Evolutionary conservation across 1,284 basidiomycete species (phyloP).

Genomic region (Moesziomyces sp.): DNA sequence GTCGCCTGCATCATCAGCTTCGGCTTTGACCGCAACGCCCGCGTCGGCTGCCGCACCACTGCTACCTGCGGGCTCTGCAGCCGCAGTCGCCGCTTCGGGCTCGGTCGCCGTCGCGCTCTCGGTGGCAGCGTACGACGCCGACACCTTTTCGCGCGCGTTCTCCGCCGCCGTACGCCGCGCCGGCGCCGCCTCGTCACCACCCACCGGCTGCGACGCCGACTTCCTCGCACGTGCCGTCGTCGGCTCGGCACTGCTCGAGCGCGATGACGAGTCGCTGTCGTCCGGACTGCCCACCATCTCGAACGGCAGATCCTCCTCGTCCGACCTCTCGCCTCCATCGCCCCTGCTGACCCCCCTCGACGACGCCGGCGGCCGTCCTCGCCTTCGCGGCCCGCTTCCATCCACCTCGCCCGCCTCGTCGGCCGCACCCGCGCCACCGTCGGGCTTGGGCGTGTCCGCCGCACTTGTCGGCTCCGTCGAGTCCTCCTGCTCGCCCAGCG

Average conservation of each 20-base stretch:
- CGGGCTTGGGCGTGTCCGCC: conserved; percentile 47
- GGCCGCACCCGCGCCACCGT: conserved; percentile 9
- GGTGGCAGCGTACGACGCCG: conserved; percentile 25
- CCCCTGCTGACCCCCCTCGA: conserved; percentile 17
- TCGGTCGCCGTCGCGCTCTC: conserved; percentile 21
- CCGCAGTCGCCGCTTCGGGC: conserved; percentile 67
- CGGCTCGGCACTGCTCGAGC: conserved; percentile 45
- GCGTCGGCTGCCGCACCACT: conserved; percentile 1
- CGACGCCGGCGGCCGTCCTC: conserved; percentile 22
- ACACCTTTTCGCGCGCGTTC: conserved; percentile 23
- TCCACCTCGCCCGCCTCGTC: conserved; percentile 14
- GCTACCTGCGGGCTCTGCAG: neutral
- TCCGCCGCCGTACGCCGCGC: conserved; percentile 31
- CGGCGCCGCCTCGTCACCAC: conserved; percentile 75
- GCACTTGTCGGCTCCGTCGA: conserved; percentile 46
- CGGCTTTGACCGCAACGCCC: conserved; percentile 2
- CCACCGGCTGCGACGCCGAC: conserved; percentile 66
- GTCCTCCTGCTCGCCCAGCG: conserved; percentile 36
- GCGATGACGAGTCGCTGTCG: conserved; percentile 48
- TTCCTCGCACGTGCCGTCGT: conserved; percentile 34
- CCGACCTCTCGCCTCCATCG: conserved; percentile 23
- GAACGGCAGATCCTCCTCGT: conserved; percentile 58
- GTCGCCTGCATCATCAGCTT: conserved; percentile 14
- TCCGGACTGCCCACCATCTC: conserved; percentile 61
- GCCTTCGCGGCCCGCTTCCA: conserved; percentile 17